Base-by-base conservation (phyloP, 108 stramenopile genomes). In the Fragilaria crotonensis region DNA sequence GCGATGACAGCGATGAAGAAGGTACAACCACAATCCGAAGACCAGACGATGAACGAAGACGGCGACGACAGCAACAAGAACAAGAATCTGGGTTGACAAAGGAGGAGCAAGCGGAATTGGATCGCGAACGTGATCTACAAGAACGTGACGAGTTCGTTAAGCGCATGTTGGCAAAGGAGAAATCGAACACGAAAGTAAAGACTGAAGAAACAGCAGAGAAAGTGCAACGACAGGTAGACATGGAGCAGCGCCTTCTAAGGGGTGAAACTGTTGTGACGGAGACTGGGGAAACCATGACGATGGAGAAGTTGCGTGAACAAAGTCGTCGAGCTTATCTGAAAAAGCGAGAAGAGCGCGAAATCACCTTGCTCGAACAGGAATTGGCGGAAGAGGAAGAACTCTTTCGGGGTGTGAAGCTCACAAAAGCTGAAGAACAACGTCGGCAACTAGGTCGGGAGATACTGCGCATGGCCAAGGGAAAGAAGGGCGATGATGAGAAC, bases 71-170 rank as follows among this genome's bases (percentile, higher is more conserved):
- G 31, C 27, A 47, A 33, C 57, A 67, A 62, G 54, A 65, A n/a
- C 46, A 48, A 27, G 23, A 68, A 14, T 73, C 74, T 45, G 67
- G 61, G 18, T 67, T 87, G 62, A 87, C 79, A 4, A 54, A 56
- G 20, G 70, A 84, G 52, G 79, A 93, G 65, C 77, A 78, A 31
- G 77, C 72, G 19, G 81, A 78, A 59, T 52, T 86, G 33, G 84
- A 93, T 53, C 83, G 86, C 14, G 84, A 91, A 75, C 68, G 59
- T 44, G 97, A 98, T 65, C 54, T 83, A 4, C 69, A 76, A 33
- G 97, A 96, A 68, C 76, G 97, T 25, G 95, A 98, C 70, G 97
- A 90, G 51, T 91, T 97, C 62, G 94, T 89, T 5, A 64, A 89
- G 53, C 80, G 95, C 7, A 80, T 96, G 75, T 25, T 80, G 41